Evolutionary conservation across 495 filamentous ascomycete species (phyloP), one percentile per base, ranked within the genome.

Genomic region (Lasiosphaeria ovina): DNA sequence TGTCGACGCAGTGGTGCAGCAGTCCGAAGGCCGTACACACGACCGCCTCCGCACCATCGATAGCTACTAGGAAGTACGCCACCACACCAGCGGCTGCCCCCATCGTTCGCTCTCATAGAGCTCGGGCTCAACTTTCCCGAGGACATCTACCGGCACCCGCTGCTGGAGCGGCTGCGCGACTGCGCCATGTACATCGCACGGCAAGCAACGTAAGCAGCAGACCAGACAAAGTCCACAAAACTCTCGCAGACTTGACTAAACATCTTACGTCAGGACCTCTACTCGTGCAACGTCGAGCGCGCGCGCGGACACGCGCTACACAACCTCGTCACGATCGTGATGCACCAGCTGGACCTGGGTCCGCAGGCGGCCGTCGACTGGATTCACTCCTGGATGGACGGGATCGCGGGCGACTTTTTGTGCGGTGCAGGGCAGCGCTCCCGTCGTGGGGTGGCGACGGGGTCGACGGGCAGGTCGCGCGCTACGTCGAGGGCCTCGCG

Each of bases 71-170:
- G 5, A 10, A 1, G 44, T 61, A 31, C 58, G 58, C 8, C 42
- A 36, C 33, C 51, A 60, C 38, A 61, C 40, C 14, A 38, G 51
- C 52, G 58, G 58, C 6, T 61, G 51, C 11, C 42, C 6, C 58
- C 58, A 0, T 55, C 58, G 2, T 61, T 61, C 12, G 40, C 58
- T 1, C 40, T 55, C 42, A 50, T 55, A 9, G 58, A 61, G 44
- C 33, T 61, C 32, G 58, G 49, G 33, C 17, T 61, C 17, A 51
- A 61, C 42, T 33, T 61, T 5, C 42, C 51, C 11, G 58, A 55
- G 51, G 52, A 40, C 3, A 9, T 61, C 6, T 55, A 55, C 40
- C 40, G 16, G 1, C 58, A 55, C 17, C 58, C 58, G 0, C 58
- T 61, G 5, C 33, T 55, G 14, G 58, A 48, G 31, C 14, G 44